These are phyloP conservation scores for Globisporangium okanoganense DNA, from an alignment of 352 stramenopile genomes.

Conservation along the genomic window DNA sequence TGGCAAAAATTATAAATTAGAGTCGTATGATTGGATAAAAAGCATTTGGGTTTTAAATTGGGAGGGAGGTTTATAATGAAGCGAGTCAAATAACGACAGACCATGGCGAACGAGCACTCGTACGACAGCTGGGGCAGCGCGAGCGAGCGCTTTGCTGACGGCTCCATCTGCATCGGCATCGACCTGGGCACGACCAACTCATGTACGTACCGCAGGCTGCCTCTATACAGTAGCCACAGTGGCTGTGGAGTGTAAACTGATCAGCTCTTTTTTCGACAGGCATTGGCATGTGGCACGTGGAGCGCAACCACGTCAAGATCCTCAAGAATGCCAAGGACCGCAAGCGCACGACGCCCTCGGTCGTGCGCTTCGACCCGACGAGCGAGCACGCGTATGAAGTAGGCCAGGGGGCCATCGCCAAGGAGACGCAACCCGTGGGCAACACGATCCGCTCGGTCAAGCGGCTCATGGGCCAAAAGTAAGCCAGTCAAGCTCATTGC, in stretches of 20 bases:
- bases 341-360: constrained; percentile 71
- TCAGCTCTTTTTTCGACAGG: constrained; percentile 21
- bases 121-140: constrained; percentile 82
- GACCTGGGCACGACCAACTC: constrained; percentile 99
- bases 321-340: constrained; percentile 66
- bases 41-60: neutral
- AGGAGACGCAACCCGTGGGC: constrained; percentile 49
- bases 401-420: constrained; percentile 43
- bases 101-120: constrained; percentile 26
- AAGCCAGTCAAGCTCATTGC: neutral
- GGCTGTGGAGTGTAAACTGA: neutral
- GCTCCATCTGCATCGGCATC: constrained; percentile 94
- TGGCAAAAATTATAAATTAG: too few species aligned
- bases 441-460: constrained; percentile 83
- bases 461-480: constrained; percentile 75
- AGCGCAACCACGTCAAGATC: constrained; percentile 83
- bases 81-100: neutral
- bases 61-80: neutral
- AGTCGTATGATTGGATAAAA: constrained; percentile 4
- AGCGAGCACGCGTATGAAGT: constrained; percentile 45
- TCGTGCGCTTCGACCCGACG: constrained; percentile 61
- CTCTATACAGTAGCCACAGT: neutral
- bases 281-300: constrained; percentile 76
- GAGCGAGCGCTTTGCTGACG: constrained; percentile 63
- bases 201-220: constrained; percentile 50